These are phyloP conservation scores for Geopyxis carbonaria DNA, from an alignment of 495 filamentous ascomycete species.

Conservation along the genomic window DNA sequence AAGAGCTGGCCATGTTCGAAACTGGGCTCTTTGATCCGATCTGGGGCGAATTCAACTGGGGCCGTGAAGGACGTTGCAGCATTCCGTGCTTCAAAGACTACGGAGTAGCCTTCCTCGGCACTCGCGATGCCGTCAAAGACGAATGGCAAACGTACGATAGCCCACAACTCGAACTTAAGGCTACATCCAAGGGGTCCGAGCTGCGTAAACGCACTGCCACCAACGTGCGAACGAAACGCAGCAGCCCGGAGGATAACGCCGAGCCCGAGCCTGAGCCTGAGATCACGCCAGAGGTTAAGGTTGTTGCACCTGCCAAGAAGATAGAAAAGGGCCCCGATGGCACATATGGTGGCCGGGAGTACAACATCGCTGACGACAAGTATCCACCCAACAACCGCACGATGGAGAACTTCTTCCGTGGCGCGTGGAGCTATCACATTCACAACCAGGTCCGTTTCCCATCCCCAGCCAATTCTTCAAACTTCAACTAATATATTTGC, in stretches of 20 bases:
- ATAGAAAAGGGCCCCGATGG: conserved; percentile 23
- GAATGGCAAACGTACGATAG: conserved; percentile 39
- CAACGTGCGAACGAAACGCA: background rate
- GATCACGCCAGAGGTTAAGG: background rate
- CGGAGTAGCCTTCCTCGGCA: conserved; percentile 33
- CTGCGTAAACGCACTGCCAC: background rate
- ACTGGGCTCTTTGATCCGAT: conserved; percentile 41
- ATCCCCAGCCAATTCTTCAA: background rate
- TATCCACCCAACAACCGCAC: conserved; percentile 39
- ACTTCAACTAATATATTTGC: background rate
- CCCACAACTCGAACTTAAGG: conserved; percentile 17
- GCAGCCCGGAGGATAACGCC: background rate
- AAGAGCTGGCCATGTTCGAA: conserved; percentile 39
- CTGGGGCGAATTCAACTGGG: conserved; percentile 42
- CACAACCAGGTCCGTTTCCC: conserved; percentile 37
- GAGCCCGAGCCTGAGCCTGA: conserved; percentile 1
- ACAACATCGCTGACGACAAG: conserved; percentile 31
- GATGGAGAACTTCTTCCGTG: conserved; percentile 39
- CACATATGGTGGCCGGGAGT: conserved; percentile 26
- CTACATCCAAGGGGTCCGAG: background rate
- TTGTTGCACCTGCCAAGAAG: conserved; percentile 9
- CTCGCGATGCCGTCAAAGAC: conserved; percentile 28
- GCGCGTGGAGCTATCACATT: conserved; percentile 41
- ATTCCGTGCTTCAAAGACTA: conserved; percentile 40
- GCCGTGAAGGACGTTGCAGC: conserved; percentile 34